Evolutionary conservation across 768 basidiomycete species (phyloP).

Genomic region (Pholiota molesta): DNA sequence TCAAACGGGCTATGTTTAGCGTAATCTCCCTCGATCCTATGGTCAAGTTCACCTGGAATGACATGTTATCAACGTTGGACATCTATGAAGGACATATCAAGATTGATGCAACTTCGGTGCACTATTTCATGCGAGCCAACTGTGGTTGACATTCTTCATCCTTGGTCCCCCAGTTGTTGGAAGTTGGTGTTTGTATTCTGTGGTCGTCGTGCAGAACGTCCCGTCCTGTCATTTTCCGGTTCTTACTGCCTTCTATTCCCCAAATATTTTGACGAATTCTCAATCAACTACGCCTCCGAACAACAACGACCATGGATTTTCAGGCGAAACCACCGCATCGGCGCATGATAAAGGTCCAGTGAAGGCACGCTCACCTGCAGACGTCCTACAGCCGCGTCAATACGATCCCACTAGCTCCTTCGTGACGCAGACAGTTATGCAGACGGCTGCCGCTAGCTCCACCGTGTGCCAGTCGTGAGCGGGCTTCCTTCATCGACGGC

Average conservation of each 20-base stretch:
- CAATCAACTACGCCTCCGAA: neutral
- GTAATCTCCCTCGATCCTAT: neutral
- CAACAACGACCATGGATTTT: constrained; percentile 11
- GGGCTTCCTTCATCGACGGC: constrained; percentile 33
- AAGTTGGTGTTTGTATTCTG: constrained; percentile 10
- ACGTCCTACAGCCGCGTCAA: neutral
- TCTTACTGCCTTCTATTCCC: neutral
- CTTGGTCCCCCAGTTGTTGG: constrained; percentile 16
- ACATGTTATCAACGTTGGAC: constrained; percentile 10
- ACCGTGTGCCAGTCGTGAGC: constrained; percentile 4
- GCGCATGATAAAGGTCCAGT: constrained; percentile 20
- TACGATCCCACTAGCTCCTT: neutral
- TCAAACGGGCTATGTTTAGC: constrained; percentile 8
- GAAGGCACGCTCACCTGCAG: constrained; percentile 4
- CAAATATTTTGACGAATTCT: neutral
- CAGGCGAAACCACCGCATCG: constrained; percentile 14
- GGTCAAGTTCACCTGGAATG: neutral
- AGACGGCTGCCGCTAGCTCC: constrained; percentile 10
- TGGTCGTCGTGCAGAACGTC: constrained; percentile 9
- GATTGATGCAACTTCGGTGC: constrained; percentile 17
- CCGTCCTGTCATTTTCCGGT: constrained; percentile 6
- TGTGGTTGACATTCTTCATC: constrained; percentile 14
- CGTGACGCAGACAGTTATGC: constrained; percentile 12
- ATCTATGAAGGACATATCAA: constrained; percentile 11
- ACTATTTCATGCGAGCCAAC: constrained; percentile 19